Evolutionary conservation across 352 stramenopile species (phyloP), one percentile per base, ranked within the genome.

Genomic region (Thalassiosira mediterranea): DNA sequence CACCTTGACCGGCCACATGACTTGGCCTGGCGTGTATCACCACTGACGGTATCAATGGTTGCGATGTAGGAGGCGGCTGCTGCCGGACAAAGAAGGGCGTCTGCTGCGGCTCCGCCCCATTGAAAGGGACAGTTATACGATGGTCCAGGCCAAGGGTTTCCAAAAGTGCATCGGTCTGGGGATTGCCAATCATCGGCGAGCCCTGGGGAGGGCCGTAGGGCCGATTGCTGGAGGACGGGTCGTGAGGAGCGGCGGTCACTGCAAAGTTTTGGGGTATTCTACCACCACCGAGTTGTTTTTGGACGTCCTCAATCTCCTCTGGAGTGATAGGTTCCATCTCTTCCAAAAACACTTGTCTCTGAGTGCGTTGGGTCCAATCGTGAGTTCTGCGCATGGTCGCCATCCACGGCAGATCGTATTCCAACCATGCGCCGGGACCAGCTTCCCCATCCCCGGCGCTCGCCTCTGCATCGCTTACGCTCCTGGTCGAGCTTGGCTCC

Each of bases 321-420:
- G 87, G 68, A 25, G 94, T 88, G 23, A 97, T 59, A 17, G 32
- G 15, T 1, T 56, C 21, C 11, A 63, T 40, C 29, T 96, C 86
- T 17, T 92, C 91, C 11, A 96, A 88, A 4, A 87, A 75, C 3
- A 96, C 87, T 3, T 72, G 84, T 60, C 91, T 90, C 29, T 86
- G 86, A 31, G 87, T 90, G 4, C 75, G 82, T 17, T 89, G 95
- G 34, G 91, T 91, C 69, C 96, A 91, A 62, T 94, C 81, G 70
- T 98, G 94, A 11, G 96, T 98, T 57, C 94, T 94, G 19, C 91
- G 93, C 15, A 98, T 68, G 37, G 98, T 92, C 17, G 95, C 94
- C 8, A 98, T 87, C 96, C 97, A 99, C 63, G 98, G 92, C 19
- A 91, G 65, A 84, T 99, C 97, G 66, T 97, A 97, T 81, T 94